Conservation (phyloP, 2,329 filamentous ascomycete genomes). For the Furcasterigmium sp. region DNA sequence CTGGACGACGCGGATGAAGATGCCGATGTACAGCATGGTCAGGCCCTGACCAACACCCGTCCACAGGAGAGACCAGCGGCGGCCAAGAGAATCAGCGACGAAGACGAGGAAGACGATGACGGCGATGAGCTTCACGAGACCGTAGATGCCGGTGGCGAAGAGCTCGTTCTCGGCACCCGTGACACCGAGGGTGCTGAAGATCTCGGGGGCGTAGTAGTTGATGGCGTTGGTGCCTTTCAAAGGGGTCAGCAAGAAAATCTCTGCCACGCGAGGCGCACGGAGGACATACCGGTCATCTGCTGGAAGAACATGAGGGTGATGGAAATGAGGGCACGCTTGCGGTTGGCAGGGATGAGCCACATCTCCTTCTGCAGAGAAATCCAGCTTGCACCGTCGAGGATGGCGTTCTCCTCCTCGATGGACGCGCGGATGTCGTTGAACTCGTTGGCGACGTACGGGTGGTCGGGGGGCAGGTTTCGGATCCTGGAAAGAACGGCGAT, state of each 20-base stretch:
- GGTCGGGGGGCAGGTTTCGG: slow-evolving; percentile 10
- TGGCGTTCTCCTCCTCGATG: slow-evolving; percentile 13
- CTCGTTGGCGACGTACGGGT: slow-evolving; percentile 16
- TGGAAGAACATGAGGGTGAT: slow-evolving; percentile 10
- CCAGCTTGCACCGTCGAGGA: slow-evolving; percentile 15
- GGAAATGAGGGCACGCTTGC: slow-evolving; percentile 6
- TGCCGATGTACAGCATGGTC: slow-evolving; percentile 37
- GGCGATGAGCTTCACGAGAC: slow-evolving; percentile 19
- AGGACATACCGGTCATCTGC: slow-evolving; percentile 9
- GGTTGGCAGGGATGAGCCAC: slow-evolving; percentile 9
- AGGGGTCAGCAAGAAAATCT: not conserved
- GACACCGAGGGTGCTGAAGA: slow-evolving; percentile 52
- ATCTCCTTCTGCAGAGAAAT: slow-evolving; percentile 8
- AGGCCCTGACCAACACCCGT: slow-evolving; percentile 23
- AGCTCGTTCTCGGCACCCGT: slow-evolving; percentile 21
- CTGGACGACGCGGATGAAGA: slow-evolving; percentile 56
- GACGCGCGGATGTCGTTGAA: slow-evolving; percentile 12
- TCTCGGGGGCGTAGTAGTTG: slow-evolving; percentile 54
- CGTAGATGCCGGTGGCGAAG: slow-evolving; percentile 24
- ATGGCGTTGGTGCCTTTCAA: slow-evolving; percentile 26
- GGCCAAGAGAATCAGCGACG: slow-evolving; percentile 41
- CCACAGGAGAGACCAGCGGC: slow-evolving; percentile 43
- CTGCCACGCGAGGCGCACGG: not conserved
- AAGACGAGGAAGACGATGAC: slow-evolving; percentile 25
- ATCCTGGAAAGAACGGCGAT: slow-evolving; percentile 12